These are phyloP conservation scores for Gamarada debralockiae DNA, from an alignment of 495 filamentous ascomycete species.

Conservation along the genomic window DNA sequence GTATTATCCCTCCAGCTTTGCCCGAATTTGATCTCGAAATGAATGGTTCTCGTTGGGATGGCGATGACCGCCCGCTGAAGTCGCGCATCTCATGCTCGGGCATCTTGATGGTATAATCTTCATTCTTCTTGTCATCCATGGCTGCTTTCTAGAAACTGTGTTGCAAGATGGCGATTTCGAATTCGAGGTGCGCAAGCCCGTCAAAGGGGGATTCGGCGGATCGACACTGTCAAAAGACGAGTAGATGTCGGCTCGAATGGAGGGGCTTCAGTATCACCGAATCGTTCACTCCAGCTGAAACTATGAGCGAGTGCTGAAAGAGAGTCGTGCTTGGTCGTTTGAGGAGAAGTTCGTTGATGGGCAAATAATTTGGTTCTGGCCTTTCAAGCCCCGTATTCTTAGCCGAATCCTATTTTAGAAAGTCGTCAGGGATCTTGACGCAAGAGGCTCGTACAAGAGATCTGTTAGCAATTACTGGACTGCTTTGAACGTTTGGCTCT, in stretches of 20 bases:
- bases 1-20: background rate
- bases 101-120: conserved; percentile 70
- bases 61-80: conserved; percentile 52
- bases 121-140: conserved; percentile 29
- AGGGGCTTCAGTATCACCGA: too few relatives aligned
- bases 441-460: too few relatives aligned
- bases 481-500: too few relatives aligned
- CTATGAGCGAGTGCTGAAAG: background rate
- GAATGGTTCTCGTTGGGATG: conserved; percentile 25
- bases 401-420: background rate
- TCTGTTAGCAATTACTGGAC: too few relatives aligned
- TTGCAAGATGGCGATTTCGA: background rate
- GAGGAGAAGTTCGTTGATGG: background rate
- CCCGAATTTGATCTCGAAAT: conserved; percentile 6
- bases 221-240: too few relatives aligned
- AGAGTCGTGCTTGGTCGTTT: background rate
- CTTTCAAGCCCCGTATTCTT: background rate
- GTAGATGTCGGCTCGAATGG: too few relatives aligned
- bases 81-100: conserved; percentile 57
- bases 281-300: background rate
- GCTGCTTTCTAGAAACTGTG: background rate
- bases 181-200: conserved; percentile 17
- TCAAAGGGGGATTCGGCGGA: too few relatives aligned
- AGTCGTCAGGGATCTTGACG: background rate
- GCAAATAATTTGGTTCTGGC: background rate